These are phyloP conservation scores for Neophaeococcomyces mojaviensis DNA, from an alignment of 2,329 filamentous ascomycete genomes.

Conservation along the genomic window DNA sequence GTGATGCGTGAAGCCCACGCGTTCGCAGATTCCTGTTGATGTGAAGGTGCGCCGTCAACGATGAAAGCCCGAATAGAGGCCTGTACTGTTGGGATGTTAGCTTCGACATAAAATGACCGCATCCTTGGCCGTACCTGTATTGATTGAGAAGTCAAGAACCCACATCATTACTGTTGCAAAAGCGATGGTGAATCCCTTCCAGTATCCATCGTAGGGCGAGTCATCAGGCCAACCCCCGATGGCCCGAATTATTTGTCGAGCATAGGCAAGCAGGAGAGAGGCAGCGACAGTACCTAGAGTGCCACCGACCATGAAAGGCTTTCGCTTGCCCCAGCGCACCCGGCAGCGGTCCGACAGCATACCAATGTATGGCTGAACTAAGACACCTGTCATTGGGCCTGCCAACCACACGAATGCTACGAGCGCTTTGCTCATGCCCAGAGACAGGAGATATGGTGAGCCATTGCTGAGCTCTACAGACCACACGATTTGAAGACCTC, in stretches of 20 bases:
- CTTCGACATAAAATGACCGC: slow-evolving; percentile 11
- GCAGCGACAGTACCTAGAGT: slow-evolving; percentile 59
- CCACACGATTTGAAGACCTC: slow-evolving; percentile 89
- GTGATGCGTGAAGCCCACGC: slow-evolving; percentile 85
- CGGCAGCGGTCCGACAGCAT: slow-evolving; percentile 74
- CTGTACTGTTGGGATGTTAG: slow-evolving; percentile 54
- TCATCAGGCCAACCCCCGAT: slow-evolving; percentile 64
- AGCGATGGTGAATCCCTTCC: slow-evolving; percentile 61
- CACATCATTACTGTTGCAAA: slow-evolving; percentile 83
- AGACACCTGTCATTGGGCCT: slow-evolving; percentile 66
- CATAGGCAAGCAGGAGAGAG: slow-evolving; percentile 66
- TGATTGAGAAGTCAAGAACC: slow-evolving; percentile 87
- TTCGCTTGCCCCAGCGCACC: slow-evolving; percentile 66
- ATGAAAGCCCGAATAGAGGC: slow-evolving; percentile 87
- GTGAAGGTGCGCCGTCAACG: slow-evolving; percentile 81
- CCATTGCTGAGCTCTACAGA: slow-evolving; percentile 91
- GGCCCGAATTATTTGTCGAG: slow-evolving; percentile 62
- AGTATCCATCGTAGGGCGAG: slow-evolving; percentile 55
- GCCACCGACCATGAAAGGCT: slow-evolving; percentile 72
- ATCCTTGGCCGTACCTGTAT: slow-evolving; percentile 56
- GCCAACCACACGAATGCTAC: slow-evolving; percentile 82
- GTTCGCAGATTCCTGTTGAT: slow-evolving; percentile 90
- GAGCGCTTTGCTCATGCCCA: slow-evolving; percentile 73
- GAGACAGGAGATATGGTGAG: slow-evolving; percentile 72
- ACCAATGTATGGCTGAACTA: slow-evolving; percentile 77